Percentiles rank a stretch among this genome's conserved stretches.
These are phyloP conservation scores for Biscogniauxia sp. DNA, from an alignment of 2,329 filamentous ascomycete species.

Conservation along the genomic window DNA sequence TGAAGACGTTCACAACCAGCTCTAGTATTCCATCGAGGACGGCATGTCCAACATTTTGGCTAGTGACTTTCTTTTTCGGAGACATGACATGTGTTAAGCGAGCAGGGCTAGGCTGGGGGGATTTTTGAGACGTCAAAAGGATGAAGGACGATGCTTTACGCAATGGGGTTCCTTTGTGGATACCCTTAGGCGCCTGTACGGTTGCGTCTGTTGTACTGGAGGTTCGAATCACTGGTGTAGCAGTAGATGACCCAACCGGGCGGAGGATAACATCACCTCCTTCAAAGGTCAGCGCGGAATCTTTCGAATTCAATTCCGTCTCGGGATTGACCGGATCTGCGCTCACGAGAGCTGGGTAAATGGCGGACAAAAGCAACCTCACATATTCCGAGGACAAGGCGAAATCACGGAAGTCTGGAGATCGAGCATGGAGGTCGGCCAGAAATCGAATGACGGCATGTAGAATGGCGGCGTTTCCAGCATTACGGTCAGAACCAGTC, in stretches of 20 bases:
- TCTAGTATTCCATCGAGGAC: constrained; percentile 76
- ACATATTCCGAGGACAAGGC: constrained; percentile 76
- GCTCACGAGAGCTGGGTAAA: constrained; percentile 87
- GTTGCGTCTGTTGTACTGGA: constrained; percentile 54
- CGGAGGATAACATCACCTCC: constrained; percentile 82
- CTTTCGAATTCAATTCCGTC: constrained; percentile 80
- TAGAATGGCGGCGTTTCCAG: constrained; percentile 63
- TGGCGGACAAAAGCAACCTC: constrained; percentile 70
- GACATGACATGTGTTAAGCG: constrained; percentile 63
- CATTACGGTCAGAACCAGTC: constrained; percentile 47
- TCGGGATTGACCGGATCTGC: constrained; percentile 80
- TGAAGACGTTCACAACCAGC: constrained; percentile 75
- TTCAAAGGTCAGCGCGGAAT: constrained; percentile 79
- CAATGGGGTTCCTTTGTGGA: constrained; percentile 58
- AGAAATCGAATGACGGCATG: constrained; percentile 78
- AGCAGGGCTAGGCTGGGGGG: constrained; percentile 57
- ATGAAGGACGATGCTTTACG: constrained; percentile 89
- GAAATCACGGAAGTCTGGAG: constrained; percentile 78
- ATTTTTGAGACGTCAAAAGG: constrained; percentile 71
- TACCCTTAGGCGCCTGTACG: constrained; percentile 36
- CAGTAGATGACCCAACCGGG: constrained; percentile 59
- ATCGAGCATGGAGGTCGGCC: constrained; percentile 73
- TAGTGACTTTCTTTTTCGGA: constrained; percentile 50
- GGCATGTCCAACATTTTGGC: constrained; percentile 59
- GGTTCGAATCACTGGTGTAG: constrained; percentile 71